Conservation (phyloP, 2,329 filamentous ascomycete species). For the Tolypocladium guangdongense region DNA sequence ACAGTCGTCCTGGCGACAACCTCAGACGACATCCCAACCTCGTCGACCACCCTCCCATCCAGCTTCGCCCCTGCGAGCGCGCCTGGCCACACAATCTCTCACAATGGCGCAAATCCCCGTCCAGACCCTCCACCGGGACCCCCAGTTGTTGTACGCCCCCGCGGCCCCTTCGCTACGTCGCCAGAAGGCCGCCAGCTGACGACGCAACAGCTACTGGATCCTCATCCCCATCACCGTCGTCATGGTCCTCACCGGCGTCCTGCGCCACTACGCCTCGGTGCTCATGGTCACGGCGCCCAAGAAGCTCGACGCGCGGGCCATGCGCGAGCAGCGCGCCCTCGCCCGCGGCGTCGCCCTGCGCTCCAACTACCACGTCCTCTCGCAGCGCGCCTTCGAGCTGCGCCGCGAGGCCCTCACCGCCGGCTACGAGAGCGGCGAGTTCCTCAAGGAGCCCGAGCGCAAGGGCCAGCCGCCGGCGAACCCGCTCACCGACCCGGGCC, state of each 20-base stretch:
- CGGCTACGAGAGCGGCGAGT: conserved; percentile 76
- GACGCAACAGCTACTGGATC: conserved; percentile 79
- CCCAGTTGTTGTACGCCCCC: conserved; percentile 77
- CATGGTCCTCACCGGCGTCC: conserved; percentile 92
- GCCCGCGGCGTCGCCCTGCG: conserved; percentile 77
- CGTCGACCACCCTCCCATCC: not conserved
- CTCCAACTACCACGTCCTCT: conserved; percentile 69
- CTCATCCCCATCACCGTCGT: conserved; percentile 93
- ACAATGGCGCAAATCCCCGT: conserved; percentile 74
- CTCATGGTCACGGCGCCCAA: conserved; percentile 80
- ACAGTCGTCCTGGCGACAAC: not conserved
- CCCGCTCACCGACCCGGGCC: conserved; percentile 87
- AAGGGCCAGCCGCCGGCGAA: conserved; percentile 83
- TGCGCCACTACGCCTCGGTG: conserved; percentile 93
- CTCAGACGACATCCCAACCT: not conserved
- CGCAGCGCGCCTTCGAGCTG: conserved; percentile 62
- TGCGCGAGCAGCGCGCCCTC: conserved; percentile 79
- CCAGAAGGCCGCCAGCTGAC: not conserved
- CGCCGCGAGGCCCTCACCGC: conserved; percentile 73
- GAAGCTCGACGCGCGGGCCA: conserved; percentile 60
- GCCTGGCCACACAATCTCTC: conserved; percentile 4
- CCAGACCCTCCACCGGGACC: conserved; percentile 97
- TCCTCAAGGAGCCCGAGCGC: conserved; percentile 78
- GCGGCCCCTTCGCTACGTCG: not conserved
- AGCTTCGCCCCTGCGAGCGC: conserved; percentile 1